Evolutionary conservation across 108 stramenopile genomes (phyloP), one percentile per base, ranked within the genome.

Genomic region (Craspedostauros australis): DNA sequence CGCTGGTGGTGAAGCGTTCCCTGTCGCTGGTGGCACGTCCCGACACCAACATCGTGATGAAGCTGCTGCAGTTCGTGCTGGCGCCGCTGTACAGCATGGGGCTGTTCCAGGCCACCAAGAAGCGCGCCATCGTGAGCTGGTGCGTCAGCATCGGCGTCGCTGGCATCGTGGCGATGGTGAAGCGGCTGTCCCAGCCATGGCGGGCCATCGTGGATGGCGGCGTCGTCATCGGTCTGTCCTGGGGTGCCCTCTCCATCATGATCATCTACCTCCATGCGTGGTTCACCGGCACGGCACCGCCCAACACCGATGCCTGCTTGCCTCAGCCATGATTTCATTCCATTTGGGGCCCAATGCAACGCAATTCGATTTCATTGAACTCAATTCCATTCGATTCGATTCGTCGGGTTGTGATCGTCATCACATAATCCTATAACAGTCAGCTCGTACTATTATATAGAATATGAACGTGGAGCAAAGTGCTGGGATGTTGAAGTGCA

Each of bases 81-180:
- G 96, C 92, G 9, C 93, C 93, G 4, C 70, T 91, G 21, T 97
- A 95, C 68, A 71, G 86, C 54, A 95, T 97, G 94, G 96, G 93
- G 40, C 64, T 97, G 39, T 89, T 95, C 46, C 79, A 80, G 62
- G 96, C 96, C 20, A 86, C 88, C 7, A 77, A 76, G 50, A 95
- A 95, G 54, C 72, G 96, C 42, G 66, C 74, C 67, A 84, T 90
- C 30, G 70, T 90, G 2, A 87, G 87, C 39, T 97, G 94, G 94
- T 47, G 68, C 50, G 83, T 97, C 0, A 71, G 77, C 0, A 52
- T 88, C 27, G 93, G 94, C 36, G 92, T 97, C 18, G 72, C 93
- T 4, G 72, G 64, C 8, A 77, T 97, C 41, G 94, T 97, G 22
- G 89, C 93, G 26, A 57, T 81, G 9, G 94, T 95, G 23, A 95